Conservation (phyloP, 176 grass and related monocot genomes). For the Microstegium vimineum region DNA sequence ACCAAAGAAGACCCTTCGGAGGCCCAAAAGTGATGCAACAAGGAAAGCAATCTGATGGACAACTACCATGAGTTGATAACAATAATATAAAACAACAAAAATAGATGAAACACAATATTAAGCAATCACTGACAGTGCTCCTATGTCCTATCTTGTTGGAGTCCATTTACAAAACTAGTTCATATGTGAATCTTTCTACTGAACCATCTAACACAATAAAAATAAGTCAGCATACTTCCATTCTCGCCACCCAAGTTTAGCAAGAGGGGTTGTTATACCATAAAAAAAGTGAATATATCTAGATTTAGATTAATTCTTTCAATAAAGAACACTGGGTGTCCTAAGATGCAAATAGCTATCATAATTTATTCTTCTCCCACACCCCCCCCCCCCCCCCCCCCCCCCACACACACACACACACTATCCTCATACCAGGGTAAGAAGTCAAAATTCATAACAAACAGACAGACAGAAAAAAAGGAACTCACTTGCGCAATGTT, state of each 20-base stretch:
- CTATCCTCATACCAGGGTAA: neutral
- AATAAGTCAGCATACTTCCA: slow-evolving; percentile 11
- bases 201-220: no score
- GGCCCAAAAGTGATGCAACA: slow-evolving; percentile 88
- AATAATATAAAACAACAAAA: neutral
- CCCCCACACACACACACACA: neutral
- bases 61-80: slow-evolving; percentile 5
- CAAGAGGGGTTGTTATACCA: neutral
- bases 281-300: neutral
- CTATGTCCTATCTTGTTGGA: slow-evolving; percentile 2
- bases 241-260: neutral
- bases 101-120: slow-evolving; percentile 9
- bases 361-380: neutral
- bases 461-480: neutral
- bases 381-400: no score
- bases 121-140: neutral
- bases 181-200: neutral
- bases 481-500: slow-evolving; percentile 91
- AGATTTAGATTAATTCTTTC: neutral
- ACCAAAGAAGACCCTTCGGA: slow-evolving; percentile 90
- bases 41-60: slow-evolving; percentile 78
- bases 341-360: neutral
- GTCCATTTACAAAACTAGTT: neutral
- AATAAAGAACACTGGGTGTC: neutral
- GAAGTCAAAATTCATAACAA: slow-evolving; percentile 11